Conservation (phyloP, 2,329 filamentous ascomycete species). For the Orbilia ellipsospora region DNA sequence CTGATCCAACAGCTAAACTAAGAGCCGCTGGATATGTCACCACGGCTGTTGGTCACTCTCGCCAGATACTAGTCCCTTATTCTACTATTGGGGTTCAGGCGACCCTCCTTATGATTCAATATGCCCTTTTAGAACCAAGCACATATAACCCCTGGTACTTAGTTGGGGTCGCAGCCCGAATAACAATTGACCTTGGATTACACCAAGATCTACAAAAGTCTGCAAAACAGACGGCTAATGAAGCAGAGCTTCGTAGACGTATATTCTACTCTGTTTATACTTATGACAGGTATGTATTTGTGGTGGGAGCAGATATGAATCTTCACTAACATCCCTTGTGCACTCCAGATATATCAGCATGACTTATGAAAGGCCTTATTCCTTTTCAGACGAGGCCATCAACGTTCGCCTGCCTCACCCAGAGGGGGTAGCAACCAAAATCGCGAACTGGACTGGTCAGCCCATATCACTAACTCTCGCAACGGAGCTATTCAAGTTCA, state of each 20-base stretch:
- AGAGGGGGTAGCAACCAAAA: constrained; percentile 62
- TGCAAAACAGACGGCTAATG: constrained; percentile 73
- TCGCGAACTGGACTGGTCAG: constrained; percentile 61
- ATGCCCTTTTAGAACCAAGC: constrained; percentile 86
- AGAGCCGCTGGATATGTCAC: constrained; percentile 71
- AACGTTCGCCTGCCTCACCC: constrained; percentile 69
- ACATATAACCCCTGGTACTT: constrained; percentile 96
- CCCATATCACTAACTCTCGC: constrained; percentile 73
- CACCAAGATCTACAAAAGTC: constrained; percentile 88
- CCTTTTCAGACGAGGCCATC: constrained; percentile 88
- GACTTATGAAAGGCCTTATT: constrained; percentile 86
- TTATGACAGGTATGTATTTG: constrained; percentile 77
- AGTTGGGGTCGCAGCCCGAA: constrained; percentile 87
- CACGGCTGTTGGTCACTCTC: constrained; percentile 79
- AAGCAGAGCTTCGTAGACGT: constrained; percentile 80
- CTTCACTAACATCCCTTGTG: constrained; percentile 49
- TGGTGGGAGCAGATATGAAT: not conserved
- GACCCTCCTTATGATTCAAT: constrained; percentile 84
- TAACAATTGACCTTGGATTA: constrained; percentile 87
- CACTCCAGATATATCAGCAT: constrained; percentile 80
- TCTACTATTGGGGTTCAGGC: constrained; percentile 88
- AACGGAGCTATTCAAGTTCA: constrained; percentile 80
- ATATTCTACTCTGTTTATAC: constrained; percentile 93
- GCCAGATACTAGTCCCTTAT: constrained; percentile 85
- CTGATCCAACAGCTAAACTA: constrained; percentile 61